Percentiles rank a stretch among this genome's conserved stretches.
Conservation (phyloP, 306 rosid genomes). For the Trichosanthes truncata region DNA sequence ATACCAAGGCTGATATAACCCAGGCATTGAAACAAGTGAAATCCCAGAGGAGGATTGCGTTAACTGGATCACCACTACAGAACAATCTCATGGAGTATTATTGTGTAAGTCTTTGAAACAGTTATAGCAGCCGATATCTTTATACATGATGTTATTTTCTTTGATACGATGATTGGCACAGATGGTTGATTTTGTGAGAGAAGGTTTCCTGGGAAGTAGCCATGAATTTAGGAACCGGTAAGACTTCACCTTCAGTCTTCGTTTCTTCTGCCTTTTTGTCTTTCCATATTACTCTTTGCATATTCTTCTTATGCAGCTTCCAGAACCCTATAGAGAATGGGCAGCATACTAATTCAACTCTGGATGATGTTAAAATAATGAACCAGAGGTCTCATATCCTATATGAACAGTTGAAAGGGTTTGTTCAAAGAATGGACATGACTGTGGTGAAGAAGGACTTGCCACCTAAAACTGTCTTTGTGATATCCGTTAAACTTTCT, state of each 20-base stretch:
- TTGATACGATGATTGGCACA: constrained; percentile 25
- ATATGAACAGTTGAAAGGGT: constrained; percentile 82
- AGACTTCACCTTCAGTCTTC: constrained; percentile 24
- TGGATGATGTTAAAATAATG: constrained; percentile 87
- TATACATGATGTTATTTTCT: background rate
- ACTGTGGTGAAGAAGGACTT: constrained; percentile 86
- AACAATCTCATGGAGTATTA: constrained; percentile 99
- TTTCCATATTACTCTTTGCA: background rate
- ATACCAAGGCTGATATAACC: constrained; percentile 80
- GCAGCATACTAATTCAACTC: constrained; percentile 92
- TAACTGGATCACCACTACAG: constrained; percentile 98
- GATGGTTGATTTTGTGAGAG: constrained; percentile 99
- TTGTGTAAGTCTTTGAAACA: constrained; percentile 52
- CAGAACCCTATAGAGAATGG: constrained; percentile 98
- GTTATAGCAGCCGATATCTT: background rate
- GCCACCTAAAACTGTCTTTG: constrained; percentile 96
- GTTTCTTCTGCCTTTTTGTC: constrained; percentile 1
- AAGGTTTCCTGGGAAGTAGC: constrained; percentile 98
- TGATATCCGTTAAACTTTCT: constrained; percentile 89
- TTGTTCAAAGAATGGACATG: constrained; percentile 99
- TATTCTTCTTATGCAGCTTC: constrained; percentile 48
- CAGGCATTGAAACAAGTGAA: constrained; percentile 94
- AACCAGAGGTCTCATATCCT: constrained; percentile 96
- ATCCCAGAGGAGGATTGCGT: constrained; percentile 93
- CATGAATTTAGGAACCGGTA: constrained; percentile 97